Evolutionary conservation across 768 basidiomycete genomes (phyloP), one percentile per base, ranked within the genome.

Genomic region (Pleurotus eryngii): DNA sequence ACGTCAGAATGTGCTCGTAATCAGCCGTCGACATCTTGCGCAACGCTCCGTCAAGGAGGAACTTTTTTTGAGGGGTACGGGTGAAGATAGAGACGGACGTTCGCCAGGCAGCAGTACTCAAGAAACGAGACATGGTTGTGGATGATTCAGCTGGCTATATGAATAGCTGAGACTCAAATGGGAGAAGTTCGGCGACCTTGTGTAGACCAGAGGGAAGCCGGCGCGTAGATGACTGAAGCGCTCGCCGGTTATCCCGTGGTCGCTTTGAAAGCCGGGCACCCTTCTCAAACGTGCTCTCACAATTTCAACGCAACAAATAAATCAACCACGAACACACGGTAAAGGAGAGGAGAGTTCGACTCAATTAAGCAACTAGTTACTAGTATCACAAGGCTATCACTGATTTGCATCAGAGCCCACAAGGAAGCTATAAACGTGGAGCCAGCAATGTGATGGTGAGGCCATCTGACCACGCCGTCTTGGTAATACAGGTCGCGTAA

Each of bases 1-100:
- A 84, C 15, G 83, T 80, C 43, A 92, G 73, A 67, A 92, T 88
- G 65, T 84, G 78, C 64, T 83, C 79, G 72, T 87, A 90, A 56
- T 76, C 68, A 18, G 64, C 58, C 35, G 77, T 69, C 40, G 84
- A 85, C 83, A 86, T 84, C 63, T 76, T 66, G 49, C 82, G 79
- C 17, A 54, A 42, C 39, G 51, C n/a, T 54, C 51, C 51, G 22
- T 20, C 39, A 22, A 38, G 55, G 45, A 15, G 35, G 30, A 37
- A 50, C 37, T 24, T 40, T 46, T 42, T 46, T 42, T 39, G 39
- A 9, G 51, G 51, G 45, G 57, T 53, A 26, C 35, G 48, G 35
- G 24, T 38, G 39, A 30, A 57, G 55, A 57, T 39, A 46, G 22
- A 49, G 42, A 46, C 47, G 49, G 18, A 53, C 39, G 30, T 56